These are phyloP conservation scores for Boeremia exigua DNA, from an alignment of 2,329 filamentous ascomycete genomes.

Conservation along the genomic window DNA sequence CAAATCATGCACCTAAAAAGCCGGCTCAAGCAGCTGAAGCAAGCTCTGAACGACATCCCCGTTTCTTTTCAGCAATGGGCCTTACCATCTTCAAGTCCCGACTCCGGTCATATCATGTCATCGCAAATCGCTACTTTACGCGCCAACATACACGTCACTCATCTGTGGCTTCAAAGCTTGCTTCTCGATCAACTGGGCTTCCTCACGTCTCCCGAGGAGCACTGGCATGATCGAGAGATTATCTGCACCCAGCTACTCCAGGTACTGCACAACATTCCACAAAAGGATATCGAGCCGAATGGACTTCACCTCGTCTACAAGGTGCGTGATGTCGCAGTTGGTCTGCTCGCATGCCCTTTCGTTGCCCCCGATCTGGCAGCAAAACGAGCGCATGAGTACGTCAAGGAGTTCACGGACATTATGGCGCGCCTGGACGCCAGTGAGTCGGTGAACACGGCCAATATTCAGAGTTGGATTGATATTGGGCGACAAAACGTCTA, in stretches of 20 bases:
- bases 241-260: not conserved
- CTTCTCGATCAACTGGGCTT: conserved; percentile 8
- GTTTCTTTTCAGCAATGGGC: not conserved
- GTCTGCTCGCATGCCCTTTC: conserved; percentile 9
- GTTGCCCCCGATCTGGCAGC: not conserved
- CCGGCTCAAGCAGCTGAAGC: not conserved
- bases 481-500: not conserved
- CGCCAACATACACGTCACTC: conserved; percentile 13
- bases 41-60: not conserved
- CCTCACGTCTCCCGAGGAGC: not conserved
- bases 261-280: not conserved
- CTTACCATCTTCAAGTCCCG: not conserved
- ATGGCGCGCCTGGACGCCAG: not conserved
- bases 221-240: not conserved
- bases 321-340: conserved; percentile 10
- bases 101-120: no score
- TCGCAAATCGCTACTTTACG: conserved; percentile 4
- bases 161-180: conserved; percentile 12
- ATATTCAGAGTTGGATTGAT: not conserved
- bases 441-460: not conserved
- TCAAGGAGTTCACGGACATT: not conserved
- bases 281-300: not conserved
- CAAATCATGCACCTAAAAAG: not conserved
- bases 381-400: not conserved
- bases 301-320: conserved; percentile 12